Evolutionary conservation across 1,284 basidiomycete species (phyloP), one percentile per base, ranked within the genome.

Genomic region (Rhodotorula sp.): DNA sequence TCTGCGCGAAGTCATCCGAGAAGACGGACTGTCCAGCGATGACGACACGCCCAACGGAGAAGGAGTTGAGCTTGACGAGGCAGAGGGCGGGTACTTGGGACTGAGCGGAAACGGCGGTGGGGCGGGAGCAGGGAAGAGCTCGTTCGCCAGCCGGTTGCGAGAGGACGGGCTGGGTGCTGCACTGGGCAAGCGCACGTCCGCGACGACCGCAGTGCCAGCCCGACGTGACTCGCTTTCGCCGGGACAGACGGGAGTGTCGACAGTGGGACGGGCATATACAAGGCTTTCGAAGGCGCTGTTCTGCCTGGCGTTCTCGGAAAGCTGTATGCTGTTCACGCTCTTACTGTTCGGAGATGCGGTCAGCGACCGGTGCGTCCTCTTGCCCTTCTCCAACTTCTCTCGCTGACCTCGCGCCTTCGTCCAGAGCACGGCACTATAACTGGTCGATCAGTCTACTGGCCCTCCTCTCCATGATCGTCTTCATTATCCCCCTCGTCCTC

Each of bases 231-330:
- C 51, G 51, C 20, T 53, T 10, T 28, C 9, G 11, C n/a, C 37
- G 10, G 55, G 55, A 13, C 37, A 9, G 11, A 31, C 37, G 8
- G 51, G 50, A 15, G 20, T 44, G 5, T 22, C 47, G 10, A 63
- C 50, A n/a, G 58, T 52, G 22, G 47, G 53, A 20, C n/a, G 47
- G 34, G 44, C 59, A 55, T 61, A 73, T 58, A 57, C 74, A 20
- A 59, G 46, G n/a, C 64, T 78, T 30, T 51, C 78, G 8, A 69
- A 68, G 4, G 65, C 71, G 34, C 59, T 78, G 47, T 79, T 79
- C 72, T 79, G 78, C 68, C 66, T 77, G 13, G 60, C 75, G 24
- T 77, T 79, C 61, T 78, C 75, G 47, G 78, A 79, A 70, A 74
- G 71, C 50, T 75, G 69, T 46, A 76, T 76, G 48, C 74, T 79